These are phyloP conservation scores for Hypoxylon cercidicola DNA, from an alignment of 495 filamentous ascomycete genomes.

Conservation along the genomic window DNA sequence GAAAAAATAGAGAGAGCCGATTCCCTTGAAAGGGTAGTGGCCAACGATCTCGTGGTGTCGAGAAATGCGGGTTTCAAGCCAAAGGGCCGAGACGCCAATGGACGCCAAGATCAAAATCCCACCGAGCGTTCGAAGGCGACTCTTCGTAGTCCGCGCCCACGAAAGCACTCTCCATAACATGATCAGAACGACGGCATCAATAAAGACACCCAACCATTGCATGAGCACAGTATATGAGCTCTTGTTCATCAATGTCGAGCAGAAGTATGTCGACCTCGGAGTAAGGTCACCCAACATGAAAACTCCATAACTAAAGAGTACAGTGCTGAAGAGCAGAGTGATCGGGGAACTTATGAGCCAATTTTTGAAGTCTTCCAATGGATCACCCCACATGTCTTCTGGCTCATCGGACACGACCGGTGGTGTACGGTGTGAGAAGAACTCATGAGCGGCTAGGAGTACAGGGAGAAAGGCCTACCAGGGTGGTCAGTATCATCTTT, in stretches of 20 bases:
- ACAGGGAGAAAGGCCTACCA: constrained; percentile 53
- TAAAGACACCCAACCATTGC: constrained; percentile 53
- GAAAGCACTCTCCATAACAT: constrained; percentile 58
- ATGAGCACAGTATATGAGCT: constrained; percentile 40
- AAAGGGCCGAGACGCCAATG: constrained; percentile 34
- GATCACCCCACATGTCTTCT: constrained; percentile 52
- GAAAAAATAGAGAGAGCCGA: constrained; percentile 52
- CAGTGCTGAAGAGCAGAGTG: constrained; percentile 38
- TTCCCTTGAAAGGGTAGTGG: constrained; percentile 35
- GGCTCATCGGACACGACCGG: constrained; percentile 41
- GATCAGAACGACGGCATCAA: constrained; percentile 53
- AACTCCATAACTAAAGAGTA: constrained; percentile 49
- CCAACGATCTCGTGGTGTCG: constrained; percentile 36
- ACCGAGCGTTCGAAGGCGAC: constrained; percentile 52
- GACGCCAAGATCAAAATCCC: constrained; percentile 48
- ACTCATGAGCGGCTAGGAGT: constrained; percentile 51
- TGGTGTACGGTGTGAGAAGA: constrained; percentile 47
- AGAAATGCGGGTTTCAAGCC: constrained; percentile 34
- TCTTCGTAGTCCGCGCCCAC: constrained; percentile 56
- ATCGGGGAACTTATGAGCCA: constrained; percentile 50
- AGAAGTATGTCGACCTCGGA: constrained; percentile 55
- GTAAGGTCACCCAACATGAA: constrained; percentile 35
- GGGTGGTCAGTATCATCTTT: constrained; percentile 14
- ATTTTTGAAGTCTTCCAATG: constrained; percentile 48
- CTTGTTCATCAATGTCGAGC: constrained; percentile 47